phyloP scores from a whole-genome alignment of 2,329 filamentous ascomycete species.

The Paecilomyces sp. region DNA sequence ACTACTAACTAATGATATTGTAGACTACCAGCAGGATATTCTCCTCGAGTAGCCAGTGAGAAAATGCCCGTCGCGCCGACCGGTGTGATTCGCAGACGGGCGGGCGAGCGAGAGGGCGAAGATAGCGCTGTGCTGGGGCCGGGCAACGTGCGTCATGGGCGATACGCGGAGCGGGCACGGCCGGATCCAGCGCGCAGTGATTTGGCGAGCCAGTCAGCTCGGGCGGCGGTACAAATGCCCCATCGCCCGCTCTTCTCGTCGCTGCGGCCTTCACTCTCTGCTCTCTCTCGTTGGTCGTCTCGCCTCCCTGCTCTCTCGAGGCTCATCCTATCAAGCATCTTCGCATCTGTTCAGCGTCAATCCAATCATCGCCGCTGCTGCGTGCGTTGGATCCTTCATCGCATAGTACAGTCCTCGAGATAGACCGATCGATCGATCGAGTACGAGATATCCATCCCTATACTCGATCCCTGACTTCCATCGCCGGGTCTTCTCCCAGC shows the following conservation, averaged over 20 bases:
- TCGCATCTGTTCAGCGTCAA: neutral
- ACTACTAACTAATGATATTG: too few species aligned
- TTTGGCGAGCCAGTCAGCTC: constrained; percentile 18
- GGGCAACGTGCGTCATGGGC: neutral
- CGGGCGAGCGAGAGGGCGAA: neutral
- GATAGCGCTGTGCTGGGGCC: too few species aligned
- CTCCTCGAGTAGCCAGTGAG: too few species aligned
- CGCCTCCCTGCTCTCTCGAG: constrained; percentile 14
- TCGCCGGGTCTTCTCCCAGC: too few species aligned
- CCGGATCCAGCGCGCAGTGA: neutral
- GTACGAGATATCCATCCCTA: too few species aligned
- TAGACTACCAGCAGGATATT: too few species aligned
- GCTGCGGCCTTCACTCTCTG: constrained; percentile 28
- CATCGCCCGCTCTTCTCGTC: constrained; percentile 29
- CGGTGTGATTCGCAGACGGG: neutral
- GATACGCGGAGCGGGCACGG: neutral
- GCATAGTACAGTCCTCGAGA: too few species aligned
- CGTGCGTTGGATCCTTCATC: too few species aligned
- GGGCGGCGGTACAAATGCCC: constrained; percentile 32
- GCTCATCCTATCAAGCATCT: neutral
- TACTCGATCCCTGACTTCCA: too few species aligned
- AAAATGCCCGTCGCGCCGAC: neutral
- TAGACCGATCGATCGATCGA: too few species aligned
- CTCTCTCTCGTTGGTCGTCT: constrained; percentile 35
- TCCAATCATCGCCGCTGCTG: neutral